phyloP scores from a whole-genome alignment of 371 early-diverging fungal genomes.

The Syncephalis fuscata region DNA sequence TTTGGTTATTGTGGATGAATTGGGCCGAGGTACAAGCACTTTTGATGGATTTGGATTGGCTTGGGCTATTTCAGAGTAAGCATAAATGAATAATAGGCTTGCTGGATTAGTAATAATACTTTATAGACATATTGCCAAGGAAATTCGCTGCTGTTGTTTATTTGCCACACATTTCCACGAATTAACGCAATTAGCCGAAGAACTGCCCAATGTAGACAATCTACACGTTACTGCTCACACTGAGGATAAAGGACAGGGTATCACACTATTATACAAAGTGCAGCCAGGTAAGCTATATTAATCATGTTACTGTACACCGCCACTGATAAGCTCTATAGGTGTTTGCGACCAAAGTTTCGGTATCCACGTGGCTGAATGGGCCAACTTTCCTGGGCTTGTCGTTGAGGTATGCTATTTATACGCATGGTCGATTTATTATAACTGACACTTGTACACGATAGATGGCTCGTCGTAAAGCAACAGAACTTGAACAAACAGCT shows the following conservation, averaged over 20 bases:
- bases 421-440: not conserved
- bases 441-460: not conserved
- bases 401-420: conserved; percentile 18
- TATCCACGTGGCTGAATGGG: conserved; percentile 94
- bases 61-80: conserved; percentile 90
- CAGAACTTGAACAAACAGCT: not conserved
- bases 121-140: conserved; percentile 55
- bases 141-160: conserved; percentile 61
- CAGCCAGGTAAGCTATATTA: conserved; percentile 25
- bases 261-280: conserved; percentile 83
- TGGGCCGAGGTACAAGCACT: conserved; percentile 97
- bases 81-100: not conserved
- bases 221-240: conserved; percentile 71
- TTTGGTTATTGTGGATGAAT: conserved; percentile 97
- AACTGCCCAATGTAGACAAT: conserved; percentile 60
- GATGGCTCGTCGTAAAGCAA: not conserved
- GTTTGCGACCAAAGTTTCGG: conserved; percentile 96
- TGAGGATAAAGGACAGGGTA: conserved; percentile 11
- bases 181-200: conserved; percentile 61
- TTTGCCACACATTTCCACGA: conserved; percentile 99
- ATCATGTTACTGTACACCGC: conserved; percentile 12
- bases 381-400: conserved; percentile 80
- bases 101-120: not conserved
- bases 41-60: conserved; percentile 97
- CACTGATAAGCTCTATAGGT: conserved; percentile 17